A percentile compares a stretch with the other conserved stretches of the same genome.
Conservation (phyloP, 441 rosid species). For the Hura crepitans region DNA sequence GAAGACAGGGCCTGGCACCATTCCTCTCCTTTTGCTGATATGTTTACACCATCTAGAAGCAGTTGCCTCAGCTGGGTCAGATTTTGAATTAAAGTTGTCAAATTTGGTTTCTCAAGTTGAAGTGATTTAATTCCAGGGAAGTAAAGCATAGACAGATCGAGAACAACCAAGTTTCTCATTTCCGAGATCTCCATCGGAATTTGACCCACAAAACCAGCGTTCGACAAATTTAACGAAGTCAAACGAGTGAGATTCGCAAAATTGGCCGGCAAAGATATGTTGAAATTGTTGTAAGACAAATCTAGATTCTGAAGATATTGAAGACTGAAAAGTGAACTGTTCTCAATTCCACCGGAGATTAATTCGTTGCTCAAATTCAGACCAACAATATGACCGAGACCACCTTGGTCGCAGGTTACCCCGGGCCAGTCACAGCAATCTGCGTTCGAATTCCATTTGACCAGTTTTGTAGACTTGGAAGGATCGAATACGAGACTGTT, state of each 20-base stretch:
- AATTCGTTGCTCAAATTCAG: constrained; percentile 36
- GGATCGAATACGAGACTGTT: constrained; percentile 16
- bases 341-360: constrained; percentile 25
- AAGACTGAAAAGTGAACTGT: constrained; percentile 30
- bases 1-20: constrained; percentile 38
- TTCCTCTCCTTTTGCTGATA: constrained; percentile 25
- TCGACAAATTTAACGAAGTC: constrained; percentile 22
- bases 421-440: constrained; percentile 44
- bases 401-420: constrained; percentile 27
- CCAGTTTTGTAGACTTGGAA: constrained; percentile 13
- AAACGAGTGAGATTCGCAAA: constrained; percentile 15
- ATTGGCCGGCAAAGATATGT: constrained; percentile 5
- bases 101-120: constrained; percentile 32
- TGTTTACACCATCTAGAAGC: constrained; percentile 37
- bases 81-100: constrained; percentile 25
- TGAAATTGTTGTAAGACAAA: constrained; percentile 36
- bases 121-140: background rate
- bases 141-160: constrained; percentile 29
- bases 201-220: constrained; percentile 26
- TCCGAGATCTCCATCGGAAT: constrained; percentile 20
- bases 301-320: constrained; percentile 30
- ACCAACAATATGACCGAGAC: constrained; percentile 25
- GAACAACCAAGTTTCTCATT: constrained; percentile 25
- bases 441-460: constrained; percentile 23
- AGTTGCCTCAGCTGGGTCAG: constrained; percentile 29